Percentiles rank a stretch among this genome's conserved stretches.
Conservation (phyloP, 1,284 basidiomycete species). For the Puccinia coronata region DNA sequence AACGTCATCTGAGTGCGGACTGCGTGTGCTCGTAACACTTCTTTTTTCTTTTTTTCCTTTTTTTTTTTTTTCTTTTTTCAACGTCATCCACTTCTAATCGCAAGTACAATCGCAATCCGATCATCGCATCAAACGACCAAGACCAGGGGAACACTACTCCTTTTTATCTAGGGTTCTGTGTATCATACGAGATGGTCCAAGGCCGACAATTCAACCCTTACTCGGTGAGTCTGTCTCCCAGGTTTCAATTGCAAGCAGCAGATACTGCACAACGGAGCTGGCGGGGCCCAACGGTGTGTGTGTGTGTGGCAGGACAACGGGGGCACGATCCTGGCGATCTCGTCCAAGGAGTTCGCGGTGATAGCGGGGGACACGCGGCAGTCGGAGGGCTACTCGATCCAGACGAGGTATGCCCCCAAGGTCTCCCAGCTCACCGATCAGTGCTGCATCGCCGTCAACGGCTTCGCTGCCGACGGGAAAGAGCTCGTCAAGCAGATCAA, state of each 20-base stretch:
- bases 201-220: constrained; percentile 58
- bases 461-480: constrained; percentile 91
- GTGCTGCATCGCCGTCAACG: constrained; percentile 86
- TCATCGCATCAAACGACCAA: too few species aligned
- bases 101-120: too few species aligned
- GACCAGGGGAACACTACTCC: too few species aligned
- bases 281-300: neutral
- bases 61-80: too few species aligned
- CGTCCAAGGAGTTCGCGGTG: constrained; percentile 84
- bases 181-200: constrained; percentile 26
- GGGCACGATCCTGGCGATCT: constrained; percentile 90
- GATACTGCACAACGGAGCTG: too few species aligned
- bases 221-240: constrained; percentile 51
- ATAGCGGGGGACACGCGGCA: constrained; percentile 93
- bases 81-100: too few species aligned
- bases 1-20: too few species aligned
- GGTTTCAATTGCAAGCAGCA: too few species aligned
- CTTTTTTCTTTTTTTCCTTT: too few species aligned
- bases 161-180: too few species aligned
- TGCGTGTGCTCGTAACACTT: too few species aligned
- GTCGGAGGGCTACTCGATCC: constrained; percentile 89
- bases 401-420: constrained; percentile 92
- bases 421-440: constrained; percentile 86
- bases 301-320: constrained; percentile 68
- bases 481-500: constrained; percentile 93